phyloP scores from a whole-genome alignment of 768 basidiomycete species.

The Chlorophyllum brunneum region DNA sequence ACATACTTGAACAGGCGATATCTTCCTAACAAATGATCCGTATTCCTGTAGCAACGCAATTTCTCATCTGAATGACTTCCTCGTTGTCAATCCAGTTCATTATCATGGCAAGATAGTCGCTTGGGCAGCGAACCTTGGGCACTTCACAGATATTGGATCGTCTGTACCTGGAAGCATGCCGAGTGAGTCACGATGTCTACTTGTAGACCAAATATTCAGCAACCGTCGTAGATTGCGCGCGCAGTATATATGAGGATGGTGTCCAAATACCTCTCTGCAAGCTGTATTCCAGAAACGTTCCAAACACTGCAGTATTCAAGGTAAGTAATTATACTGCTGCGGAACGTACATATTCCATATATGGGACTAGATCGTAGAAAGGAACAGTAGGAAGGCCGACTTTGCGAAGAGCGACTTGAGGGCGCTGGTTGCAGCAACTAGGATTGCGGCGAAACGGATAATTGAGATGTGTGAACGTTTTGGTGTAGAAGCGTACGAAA shows the following conservation, averaged over 20 bases:
- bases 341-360: not conserved
- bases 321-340: slow-evolving; percentile 3
- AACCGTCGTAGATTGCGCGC: slow-evolving; percentile 13
- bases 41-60: slow-evolving; percentile 24
- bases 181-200: slow-evolving; percentile 1
- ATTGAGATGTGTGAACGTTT: slow-evolving; percentile 24
- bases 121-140: slow-evolving; percentile 27
- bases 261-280: slow-evolving; percentile 27
- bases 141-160: slow-evolving; percentile 25
- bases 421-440: slow-evolving; percentile 25
- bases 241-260: slow-evolving; percentile 24
- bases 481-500: slow-evolving; percentile 21
- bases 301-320: slow-evolving; percentile 23
- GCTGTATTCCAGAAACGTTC: slow-evolving; percentile 21
- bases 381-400: slow-evolving; percentile 25
- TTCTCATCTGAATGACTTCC: slow-evolving; percentile 28
- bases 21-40: slow-evolving; percentile 28
- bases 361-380: slow-evolving; percentile 13
- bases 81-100: slow-evolving; percentile 25
- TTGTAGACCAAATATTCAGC: too few relatives aligned
- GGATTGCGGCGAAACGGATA: slow-evolving; percentile 21
- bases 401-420: slow-evolving; percentile 26
- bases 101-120: slow-evolving; percentile 23
- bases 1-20: slow-evolving; percentile 6
- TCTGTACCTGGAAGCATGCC: slow-evolving; percentile 21